These are phyloP conservation scores for Rhodamnia rubescens DNA, from an alignment of 345 rosid species.

Conservation along the genomic window DNA sequence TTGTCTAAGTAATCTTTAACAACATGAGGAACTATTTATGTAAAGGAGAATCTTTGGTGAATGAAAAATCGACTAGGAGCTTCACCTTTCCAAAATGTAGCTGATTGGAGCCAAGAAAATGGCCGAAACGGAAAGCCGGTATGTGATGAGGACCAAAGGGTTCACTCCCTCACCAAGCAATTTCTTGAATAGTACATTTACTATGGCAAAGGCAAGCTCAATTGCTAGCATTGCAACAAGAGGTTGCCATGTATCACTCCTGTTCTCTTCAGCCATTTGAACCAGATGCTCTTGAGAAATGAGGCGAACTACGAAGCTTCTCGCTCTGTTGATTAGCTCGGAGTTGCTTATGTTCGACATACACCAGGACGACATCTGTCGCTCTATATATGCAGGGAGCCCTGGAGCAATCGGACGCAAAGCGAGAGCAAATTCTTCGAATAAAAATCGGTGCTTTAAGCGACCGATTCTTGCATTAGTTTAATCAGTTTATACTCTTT, in stretches of 20 bases:
- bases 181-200: constrained; percentile 53
- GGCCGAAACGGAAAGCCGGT: constrained; percentile 42
- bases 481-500: background rate
- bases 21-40: background rate
- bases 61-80: background rate
- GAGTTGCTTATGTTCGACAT: background rate
- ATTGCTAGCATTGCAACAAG: constrained; percentile 31
- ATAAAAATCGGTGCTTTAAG: constrained; percentile 15
- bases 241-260: constrained; percentile 25
- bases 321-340: background rate
- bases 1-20: background rate
- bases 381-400: background rate
- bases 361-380: background rate
- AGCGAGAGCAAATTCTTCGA: constrained; percentile 12
- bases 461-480: background rate
- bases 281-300: background rate
- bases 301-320: background rate
- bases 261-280: background rate
- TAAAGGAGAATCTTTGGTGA: background rate
- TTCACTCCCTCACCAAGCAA: constrained; percentile 39
- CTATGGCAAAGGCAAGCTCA: constrained; percentile 36
- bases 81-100: constrained; percentile 48
- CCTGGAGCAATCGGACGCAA: constrained; percentile 3
- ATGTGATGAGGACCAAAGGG: constrained; percentile 50
- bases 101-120: constrained; percentile 47